These are phyloP conservation scores for Chlorella sp. DNA, from an alignment of 139 green algal genomes.

Conservation along the genomic window DNA sequence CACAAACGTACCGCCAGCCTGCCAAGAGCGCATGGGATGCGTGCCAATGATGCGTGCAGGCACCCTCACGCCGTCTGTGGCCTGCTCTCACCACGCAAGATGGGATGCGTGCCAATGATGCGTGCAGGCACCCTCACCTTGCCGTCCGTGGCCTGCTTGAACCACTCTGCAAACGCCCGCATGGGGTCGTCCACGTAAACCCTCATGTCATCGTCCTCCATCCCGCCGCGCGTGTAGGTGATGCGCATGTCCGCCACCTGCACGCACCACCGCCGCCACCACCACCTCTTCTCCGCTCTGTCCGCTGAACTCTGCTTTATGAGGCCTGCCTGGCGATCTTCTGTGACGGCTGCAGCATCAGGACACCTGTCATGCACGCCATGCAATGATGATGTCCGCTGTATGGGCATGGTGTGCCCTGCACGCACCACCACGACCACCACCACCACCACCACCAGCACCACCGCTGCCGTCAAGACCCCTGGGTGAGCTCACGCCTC, in stretches of 20 bases:
- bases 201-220: conserved; percentile 39
- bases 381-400: no score
- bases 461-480: no score
- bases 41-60: no score
- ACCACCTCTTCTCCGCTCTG: no score
- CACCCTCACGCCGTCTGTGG: conserved; percentile 17
- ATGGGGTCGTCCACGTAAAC: conserved; percentile 49
- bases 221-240: conserved; percentile 43
- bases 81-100: conserved; percentile 39
- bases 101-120: background rate
- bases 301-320: no score
- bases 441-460: no score
- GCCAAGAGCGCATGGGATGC: background rate
- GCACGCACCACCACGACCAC: no score
- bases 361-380: no score
- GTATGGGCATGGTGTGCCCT: no score
- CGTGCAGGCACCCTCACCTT: conserved; percentile 28
- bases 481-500: no score
- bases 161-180: conserved; percentile 58
- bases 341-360: no score
- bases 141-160: conserved; percentile 23
- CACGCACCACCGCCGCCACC: background rate
- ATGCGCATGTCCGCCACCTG: conserved; percentile 64
- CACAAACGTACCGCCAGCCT: background rate
- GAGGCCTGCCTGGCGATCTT: no score